Evolutionary conservation across 768 basidiomycete genomes (phyloP).

Genomic region (Inosperma sp.): DNA sequence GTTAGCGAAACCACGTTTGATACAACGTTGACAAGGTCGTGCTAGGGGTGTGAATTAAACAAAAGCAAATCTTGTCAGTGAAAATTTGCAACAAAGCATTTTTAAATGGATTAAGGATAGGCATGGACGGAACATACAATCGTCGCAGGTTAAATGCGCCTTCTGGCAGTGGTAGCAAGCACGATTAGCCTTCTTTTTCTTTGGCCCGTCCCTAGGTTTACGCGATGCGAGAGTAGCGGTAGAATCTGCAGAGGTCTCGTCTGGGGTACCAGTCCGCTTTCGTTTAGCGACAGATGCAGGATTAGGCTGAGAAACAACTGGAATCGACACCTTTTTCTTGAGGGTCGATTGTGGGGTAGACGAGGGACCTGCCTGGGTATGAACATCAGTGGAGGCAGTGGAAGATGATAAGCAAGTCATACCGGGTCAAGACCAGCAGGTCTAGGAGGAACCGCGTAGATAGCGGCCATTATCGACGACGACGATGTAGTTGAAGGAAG

Average conservation of each 20-base stretch:
- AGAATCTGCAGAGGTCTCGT: slow-evolving; percentile 49
- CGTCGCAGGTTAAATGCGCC: slow-evolving; percentile 97
- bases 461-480: slow-evolving; percentile 31
- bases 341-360: slow-evolving; percentile 23
- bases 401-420: slow-evolving; percentile 32
- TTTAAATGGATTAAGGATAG: background rate
- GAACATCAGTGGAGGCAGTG: slow-evolving; percentile 14
- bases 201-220: slow-evolving; percentile 69
- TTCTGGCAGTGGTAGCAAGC: slow-evolving; percentile 97
- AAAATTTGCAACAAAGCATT: slow-evolving; percentile 17
- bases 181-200: slow-evolving; percentile 92
- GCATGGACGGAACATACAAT: slow-evolving; percentile 57
- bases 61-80: slow-evolving; percentile 13
- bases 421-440: slow-evolving; percentile 28
- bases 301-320: slow-evolving; percentile 15
- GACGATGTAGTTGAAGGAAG: slow-evolving; percentile 21
- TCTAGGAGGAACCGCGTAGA: slow-evolving; percentile 36
- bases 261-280: slow-evolving; percentile 57
- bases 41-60: slow-evolving; percentile 44
- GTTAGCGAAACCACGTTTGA: slow-evolving; percentile 86
- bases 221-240: slow-evolving; percentile 36
- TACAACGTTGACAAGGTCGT: slow-evolving; percentile 92
- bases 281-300: slow-evolving; percentile 41
- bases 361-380: slow-evolving; percentile 43
- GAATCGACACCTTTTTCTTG: slow-evolving; percentile 37